A percentile compares a stretch with the other conserved stretches of the same genome.
These are phyloP conservation scores for Zoysia matrella DNA, from an alignment of 202 grass and related monocot species.

Conservation along the genomic window DNA sequence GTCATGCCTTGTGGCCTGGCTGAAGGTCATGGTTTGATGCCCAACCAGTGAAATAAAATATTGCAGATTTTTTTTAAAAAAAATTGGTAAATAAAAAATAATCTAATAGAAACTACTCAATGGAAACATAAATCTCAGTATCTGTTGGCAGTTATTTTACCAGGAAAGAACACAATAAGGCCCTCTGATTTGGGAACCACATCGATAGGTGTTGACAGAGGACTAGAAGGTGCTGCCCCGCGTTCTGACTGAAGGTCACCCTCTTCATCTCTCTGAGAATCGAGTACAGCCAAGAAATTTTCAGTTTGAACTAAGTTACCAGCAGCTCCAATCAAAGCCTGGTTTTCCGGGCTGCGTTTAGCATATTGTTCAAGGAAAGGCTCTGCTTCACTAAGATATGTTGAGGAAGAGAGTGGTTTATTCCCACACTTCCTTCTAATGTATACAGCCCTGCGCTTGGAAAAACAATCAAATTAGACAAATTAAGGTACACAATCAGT, in stretches of 20 bases:
- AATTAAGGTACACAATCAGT: not conserved
- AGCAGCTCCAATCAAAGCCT: slow-evolving; percentile 87
- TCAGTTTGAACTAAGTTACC: slow-evolving; percentile 87
- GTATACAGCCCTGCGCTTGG: slow-evolving; percentile 69
- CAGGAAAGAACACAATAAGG: slow-evolving; percentile 94
- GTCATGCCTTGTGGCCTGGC: not conserved
- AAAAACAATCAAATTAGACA: slow-evolving; percentile 32
- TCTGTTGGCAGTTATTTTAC: slow-evolving; percentile 54
- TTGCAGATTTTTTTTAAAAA: not conserved
- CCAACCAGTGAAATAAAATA: not conserved
- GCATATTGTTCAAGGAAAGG: slow-evolving; percentile 97
- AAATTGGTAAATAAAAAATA: slow-evolving; percentile 16
- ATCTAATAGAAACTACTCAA: slow-evolving; percentile 3
- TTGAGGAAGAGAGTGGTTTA: slow-evolving; percentile 78
- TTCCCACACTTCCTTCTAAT: slow-evolving; percentile 82
- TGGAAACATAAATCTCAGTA: slow-evolving; percentile 4
- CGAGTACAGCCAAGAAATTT: slow-evolving; percentile 84
- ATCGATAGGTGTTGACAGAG: slow-evolving; percentile 50
- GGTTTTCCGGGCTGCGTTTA: slow-evolving; percentile 76
- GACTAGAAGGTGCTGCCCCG: slow-evolving; percentile 56
- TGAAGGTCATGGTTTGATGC: not conserved
- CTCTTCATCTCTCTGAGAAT: slow-evolving; percentile 84
- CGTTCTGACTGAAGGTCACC: slow-evolving; percentile 70
- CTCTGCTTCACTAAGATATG: slow-evolving; percentile 90
- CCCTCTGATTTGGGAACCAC: slow-evolving; percentile 81